These are phyloP conservation scores for Oemleria cerasiformis DNA, from an alignment of 306 rosid species.

Conservation along the genomic window DNA sequence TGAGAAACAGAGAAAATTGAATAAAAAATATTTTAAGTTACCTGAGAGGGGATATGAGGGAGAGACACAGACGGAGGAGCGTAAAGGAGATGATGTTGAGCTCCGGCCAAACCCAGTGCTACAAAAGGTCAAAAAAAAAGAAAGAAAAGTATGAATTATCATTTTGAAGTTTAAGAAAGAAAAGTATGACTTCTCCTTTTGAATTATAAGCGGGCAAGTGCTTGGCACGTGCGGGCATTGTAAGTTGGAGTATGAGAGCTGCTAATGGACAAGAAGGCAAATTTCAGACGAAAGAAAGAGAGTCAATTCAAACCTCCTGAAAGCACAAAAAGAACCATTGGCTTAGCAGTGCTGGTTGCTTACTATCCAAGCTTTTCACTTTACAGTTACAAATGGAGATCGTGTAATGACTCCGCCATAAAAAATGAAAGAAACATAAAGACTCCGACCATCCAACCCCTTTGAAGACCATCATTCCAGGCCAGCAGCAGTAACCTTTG, in stretches of 20 bases:
- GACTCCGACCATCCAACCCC: background rate
- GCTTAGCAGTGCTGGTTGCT: background rate
- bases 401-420: background rate
- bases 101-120: background rate
- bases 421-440: background rate
- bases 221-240: no score
- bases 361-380: background rate
- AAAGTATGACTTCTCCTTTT: no score
- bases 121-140: no score
- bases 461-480: background rate
- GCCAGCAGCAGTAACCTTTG: no score
- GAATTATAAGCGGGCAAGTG: no score
- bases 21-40: background rate
- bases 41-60: conserved; percentile 11
- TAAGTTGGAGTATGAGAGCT: background rate
- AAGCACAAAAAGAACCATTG: background rate
- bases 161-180: no score
- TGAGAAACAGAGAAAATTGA: background rate
- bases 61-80: background rate
- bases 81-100: background rate
- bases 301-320: background rate
- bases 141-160: background rate
- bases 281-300: no score
- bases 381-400: background rate
- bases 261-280: background rate